Base-by-base conservation (phyloP, 2,329 filamentous ascomycete species). In the Tolypocladium paradoxum region DNA sequence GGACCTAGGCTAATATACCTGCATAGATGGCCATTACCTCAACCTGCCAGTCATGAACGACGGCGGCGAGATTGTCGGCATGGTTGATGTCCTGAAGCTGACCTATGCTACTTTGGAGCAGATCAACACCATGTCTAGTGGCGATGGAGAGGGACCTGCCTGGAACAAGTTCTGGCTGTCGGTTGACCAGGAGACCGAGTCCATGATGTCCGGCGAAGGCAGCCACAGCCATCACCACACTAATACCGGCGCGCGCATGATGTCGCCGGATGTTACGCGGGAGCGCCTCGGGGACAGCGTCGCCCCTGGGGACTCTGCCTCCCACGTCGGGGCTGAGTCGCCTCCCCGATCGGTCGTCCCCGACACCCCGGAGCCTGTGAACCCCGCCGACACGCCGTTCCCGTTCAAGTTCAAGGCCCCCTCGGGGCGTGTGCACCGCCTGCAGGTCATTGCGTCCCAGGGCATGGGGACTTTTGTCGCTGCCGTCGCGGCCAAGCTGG, bases 101-200 rank as follows among this genome's bases (percentile, higher is more conserved):
- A 99, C 93, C 24, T 99, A 99, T 71, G 93, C 93, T 49, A 99
- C 93, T 6, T 80, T 99, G 51, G 93, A 99, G 72, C 92, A 96
- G 75, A 90, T 95, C 72, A 97, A 97, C 75, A 90, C 89, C 55
- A 97, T 99, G 85, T 84, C 82, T 40, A 90, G 85, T 51, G 82
- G 82, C 43, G 92, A 96, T 66, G 90, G 83, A 62, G 93, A 99
- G 72, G 93, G 93, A 0, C 93, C 93, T 6, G 93, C 93, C 7
- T 99, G 93, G 93, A 97, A 96, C 76, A 99, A 97, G 72, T 99
- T 99, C 75, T 99, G 93, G 93, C 78, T 97, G 60, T 97, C 93
- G 1, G 84, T 99, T 62, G 82, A 97, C 69, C 84, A 95, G 62
- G 92, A 96, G 68, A 92, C 91, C 16, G 93, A 97, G 71, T 99